Conservation (phyloP, 257 asterid species). For the Cynanchum wilfordii region DNA sequence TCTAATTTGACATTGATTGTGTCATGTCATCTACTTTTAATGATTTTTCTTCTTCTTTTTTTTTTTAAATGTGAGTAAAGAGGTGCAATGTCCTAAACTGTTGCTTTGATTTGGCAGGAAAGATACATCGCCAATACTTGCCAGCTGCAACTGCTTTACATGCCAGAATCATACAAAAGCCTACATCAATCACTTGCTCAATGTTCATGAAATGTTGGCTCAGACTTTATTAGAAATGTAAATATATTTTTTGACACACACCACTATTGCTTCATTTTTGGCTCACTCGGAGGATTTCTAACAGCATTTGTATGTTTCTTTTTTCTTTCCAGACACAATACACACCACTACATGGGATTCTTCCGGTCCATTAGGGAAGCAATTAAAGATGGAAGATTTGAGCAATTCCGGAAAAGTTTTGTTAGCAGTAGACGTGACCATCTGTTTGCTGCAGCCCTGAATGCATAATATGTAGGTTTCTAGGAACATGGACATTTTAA, state of each 20-base stretch:
- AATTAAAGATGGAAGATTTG: conserved; percentile 57
- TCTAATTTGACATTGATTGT: background rate
- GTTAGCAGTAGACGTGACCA: conserved; percentile 50
- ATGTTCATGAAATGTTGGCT: conserved; percentile 92
- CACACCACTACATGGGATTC: conserved; percentile 86
- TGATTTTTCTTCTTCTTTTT: too few species aligned
- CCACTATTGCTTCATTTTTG: conserved; percentile 6
- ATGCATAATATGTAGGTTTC: conserved; percentile 18
- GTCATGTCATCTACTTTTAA: background rate
- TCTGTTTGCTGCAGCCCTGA: conserved; percentile 34
- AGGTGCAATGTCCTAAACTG: background rate
- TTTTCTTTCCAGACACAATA: conserved; percentile 64
- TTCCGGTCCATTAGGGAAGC: conserved; percentile 69
- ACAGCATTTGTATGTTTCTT: background rate
- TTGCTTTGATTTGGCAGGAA: conserved; percentile 45
- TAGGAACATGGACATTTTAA: background rate
- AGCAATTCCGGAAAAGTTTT: conserved; percentile 50
- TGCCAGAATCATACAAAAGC: conserved; percentile 90
- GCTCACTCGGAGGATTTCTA: background rate
- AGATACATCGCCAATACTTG: conserved; percentile 57
- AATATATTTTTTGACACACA: conserved; percentile 12
- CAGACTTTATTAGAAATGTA: conserved; percentile 87
- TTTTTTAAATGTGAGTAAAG: background rate
- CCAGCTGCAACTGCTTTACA: conserved; percentile 69
- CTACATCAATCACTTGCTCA: conserved; percentile 83